phyloP scores from a whole-genome alignment of 495 filamentous ascomycete genomes.

The Trichocladium uniseriatum region DNA sequence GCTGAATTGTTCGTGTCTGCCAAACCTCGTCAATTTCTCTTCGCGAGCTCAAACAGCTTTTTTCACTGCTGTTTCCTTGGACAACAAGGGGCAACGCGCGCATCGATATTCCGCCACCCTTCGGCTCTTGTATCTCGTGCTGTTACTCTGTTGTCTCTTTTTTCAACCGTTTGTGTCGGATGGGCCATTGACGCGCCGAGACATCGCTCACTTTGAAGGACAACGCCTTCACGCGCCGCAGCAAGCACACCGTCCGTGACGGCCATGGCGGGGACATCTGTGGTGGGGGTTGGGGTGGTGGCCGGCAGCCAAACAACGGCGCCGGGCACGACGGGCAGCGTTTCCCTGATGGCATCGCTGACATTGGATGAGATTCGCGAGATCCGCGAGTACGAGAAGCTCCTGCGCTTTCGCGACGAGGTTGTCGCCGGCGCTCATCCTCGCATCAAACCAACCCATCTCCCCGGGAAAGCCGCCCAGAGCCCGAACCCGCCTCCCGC shows the following conservation, averaged over 20 bases:
- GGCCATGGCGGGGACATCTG: constrained; percentile 17
- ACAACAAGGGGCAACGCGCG: not conserved
- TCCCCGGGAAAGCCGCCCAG: constrained; percentile 43
- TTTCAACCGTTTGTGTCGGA: not conserved
- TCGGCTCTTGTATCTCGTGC: not conserved
- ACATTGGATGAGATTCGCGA: constrained; percentile 16
- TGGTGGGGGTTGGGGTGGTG: constrained; percentile 3
- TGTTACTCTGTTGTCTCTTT: not conserved
- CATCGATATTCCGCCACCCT: not conserved
- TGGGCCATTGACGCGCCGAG: constrained; percentile 6
- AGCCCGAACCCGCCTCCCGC: constrained; percentile 12
- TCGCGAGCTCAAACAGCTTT: not conserved
- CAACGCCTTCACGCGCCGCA: not conserved
- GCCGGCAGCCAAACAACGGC: constrained; percentile 3
- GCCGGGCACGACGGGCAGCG: not conserved
- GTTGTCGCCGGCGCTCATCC: constrained; percentile 25
- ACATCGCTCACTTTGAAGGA: not conserved
- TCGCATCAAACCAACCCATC: constrained; percentile 36
- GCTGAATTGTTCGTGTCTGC: not conserved
- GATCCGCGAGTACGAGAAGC: constrained; percentile 26
- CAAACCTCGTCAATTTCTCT: not conserved
- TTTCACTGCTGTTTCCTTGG: not conserved
- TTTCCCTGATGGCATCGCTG: constrained; percentile 16
- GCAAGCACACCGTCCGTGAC: not conserved
- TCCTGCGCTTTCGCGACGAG: constrained; percentile 32